phyloP scores from a whole-genome alignment of 495 filamentous ascomycete species.

The Rhizodiscina lignyota region DNA sequence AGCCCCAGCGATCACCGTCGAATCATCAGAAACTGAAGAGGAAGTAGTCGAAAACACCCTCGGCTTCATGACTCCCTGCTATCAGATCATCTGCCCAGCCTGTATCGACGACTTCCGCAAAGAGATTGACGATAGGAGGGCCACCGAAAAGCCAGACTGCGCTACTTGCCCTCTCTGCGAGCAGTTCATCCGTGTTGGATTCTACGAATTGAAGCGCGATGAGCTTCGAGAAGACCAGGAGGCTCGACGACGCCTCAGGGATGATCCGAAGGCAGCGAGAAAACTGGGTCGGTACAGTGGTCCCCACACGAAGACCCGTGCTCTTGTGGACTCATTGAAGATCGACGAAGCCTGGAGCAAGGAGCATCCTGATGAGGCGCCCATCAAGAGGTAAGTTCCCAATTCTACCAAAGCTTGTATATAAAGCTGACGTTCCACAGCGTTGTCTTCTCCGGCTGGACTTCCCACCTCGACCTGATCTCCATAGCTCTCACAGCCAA shows the following conservation, averaged over 20 bases:
- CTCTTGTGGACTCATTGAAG: constrained; percentile 52
- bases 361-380: constrained; percentile 36
- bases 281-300: constrained; percentile 56
- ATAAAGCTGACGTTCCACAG: constrained; percentile 15
- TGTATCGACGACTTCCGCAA: constrained; percentile 43
- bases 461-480: constrained; percentile 83
- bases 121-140: constrained; percentile 15
- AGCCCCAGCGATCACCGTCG: no score
- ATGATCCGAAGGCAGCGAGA: constrained; percentile 37
- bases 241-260: constrained; percentile 26
- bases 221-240: constrained; percentile 45
- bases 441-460: constrained; percentile 91
- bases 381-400: constrained; percentile 43
- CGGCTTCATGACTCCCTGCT: constrained; percentile 67
- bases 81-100: constrained; percentile 59
- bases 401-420: neutral
- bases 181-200: constrained; percentile 35
- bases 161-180: constrained; percentile 52
- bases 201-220: constrained; percentile 48
- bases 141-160: constrained; percentile 6
- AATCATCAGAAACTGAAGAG: constrained; percentile 23
- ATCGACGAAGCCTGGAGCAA: constrained; percentile 41
- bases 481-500: constrained; percentile 61
- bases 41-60: constrained; percentile 42
- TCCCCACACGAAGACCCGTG: constrained; percentile 79